Conservation (phyloP, 371 early-diverging fungal species). For the Rhizomucor pusillus region DNA sequence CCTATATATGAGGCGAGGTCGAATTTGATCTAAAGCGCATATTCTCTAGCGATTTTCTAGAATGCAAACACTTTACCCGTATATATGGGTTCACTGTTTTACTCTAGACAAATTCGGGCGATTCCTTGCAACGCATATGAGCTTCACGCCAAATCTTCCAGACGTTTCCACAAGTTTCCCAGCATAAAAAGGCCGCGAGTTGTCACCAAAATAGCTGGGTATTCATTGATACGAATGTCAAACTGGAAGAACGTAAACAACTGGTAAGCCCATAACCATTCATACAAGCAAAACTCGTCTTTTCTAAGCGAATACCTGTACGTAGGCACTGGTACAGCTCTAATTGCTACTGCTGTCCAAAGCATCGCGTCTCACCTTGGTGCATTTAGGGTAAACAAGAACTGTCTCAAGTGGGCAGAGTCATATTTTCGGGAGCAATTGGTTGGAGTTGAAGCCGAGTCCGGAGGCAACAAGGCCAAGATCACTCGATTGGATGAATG, state of each 20-base stretch:
- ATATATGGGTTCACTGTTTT: too few species aligned
- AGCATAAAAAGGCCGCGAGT: not conserved
- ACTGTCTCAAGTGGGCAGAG: conserved; percentile 82
- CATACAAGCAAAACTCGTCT: not conserved
- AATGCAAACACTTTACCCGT: too few species aligned
- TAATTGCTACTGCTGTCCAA: not conserved
- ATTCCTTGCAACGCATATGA: too few species aligned
- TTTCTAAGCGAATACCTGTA: not conserved
- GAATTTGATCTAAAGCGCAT: too few species aligned
- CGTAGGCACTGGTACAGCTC: conserved; percentile 6
- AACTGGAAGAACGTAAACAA: conserved; percentile 79
- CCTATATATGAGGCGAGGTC: too few species aligned
- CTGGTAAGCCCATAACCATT: conserved; percentile 30
- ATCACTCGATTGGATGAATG: conserved; percentile 57
- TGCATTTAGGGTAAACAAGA: conserved; percentile 78
- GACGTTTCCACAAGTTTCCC: not conserved
- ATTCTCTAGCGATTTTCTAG: too few species aligned
- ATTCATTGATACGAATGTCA: conserved; percentile 22
- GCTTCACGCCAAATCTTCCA: too few species aligned
- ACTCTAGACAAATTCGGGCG: too few species aligned
- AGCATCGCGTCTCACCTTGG: not conserved
- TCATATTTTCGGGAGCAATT: conserved; percentile 60
- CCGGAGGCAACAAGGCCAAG: conserved; percentile 47
- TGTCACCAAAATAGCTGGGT: conserved; percentile 4
- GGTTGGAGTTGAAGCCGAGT: conserved; percentile 40